Percentiles rank a stretch among this genome's conserved stretches.
Evolutionary conservation across 2,329 filamentous ascomycete genomes (phyloP).

Genomic region (Grosmannia clavigera): DNA sequence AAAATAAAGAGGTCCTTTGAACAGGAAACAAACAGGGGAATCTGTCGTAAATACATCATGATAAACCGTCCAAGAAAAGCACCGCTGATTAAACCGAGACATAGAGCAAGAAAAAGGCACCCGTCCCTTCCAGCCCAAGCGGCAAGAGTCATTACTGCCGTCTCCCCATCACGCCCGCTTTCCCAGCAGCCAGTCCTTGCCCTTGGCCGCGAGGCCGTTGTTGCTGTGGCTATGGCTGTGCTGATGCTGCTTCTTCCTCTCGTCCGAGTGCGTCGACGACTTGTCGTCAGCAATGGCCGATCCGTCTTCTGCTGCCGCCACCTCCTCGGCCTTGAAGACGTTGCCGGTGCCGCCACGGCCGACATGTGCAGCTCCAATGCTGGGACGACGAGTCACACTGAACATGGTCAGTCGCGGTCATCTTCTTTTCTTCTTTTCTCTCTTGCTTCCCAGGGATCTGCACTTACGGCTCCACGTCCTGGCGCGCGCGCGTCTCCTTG

Average conservation of each 20-base stretch:
- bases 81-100: neutral
- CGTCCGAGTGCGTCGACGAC: neutral
- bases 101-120: neutral
- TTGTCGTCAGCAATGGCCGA: constrained; percentile 18
- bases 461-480: constrained; percentile 66
- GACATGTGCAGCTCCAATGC: constrained; percentile 48
- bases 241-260: constrained; percentile 8
- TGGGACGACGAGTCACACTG: constrained; percentile 42
- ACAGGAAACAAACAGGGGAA: neutral
- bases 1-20: neutral
- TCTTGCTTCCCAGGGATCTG: too few species aligned
- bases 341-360: constrained; percentile 70
- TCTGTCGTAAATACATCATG: neutral
- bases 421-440: too few species aligned
- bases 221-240: constrained; percentile 10
- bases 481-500: constrained; percentile 60
- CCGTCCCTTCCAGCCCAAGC: too few species aligned
- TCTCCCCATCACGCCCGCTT: constrained; percentile 17
- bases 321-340: constrained; percentile 37
- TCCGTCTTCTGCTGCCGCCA: constrained; percentile 14
- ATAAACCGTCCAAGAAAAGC: neutral
- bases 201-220: constrained; percentile 25
- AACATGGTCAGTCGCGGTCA: neutral
- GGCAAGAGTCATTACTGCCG: neutral
- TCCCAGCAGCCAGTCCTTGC: constrained; percentile 36